Conservation (phyloP, 495 filamentous ascomycete genomes). For the Friedmanniomyces simplex region DNA sequence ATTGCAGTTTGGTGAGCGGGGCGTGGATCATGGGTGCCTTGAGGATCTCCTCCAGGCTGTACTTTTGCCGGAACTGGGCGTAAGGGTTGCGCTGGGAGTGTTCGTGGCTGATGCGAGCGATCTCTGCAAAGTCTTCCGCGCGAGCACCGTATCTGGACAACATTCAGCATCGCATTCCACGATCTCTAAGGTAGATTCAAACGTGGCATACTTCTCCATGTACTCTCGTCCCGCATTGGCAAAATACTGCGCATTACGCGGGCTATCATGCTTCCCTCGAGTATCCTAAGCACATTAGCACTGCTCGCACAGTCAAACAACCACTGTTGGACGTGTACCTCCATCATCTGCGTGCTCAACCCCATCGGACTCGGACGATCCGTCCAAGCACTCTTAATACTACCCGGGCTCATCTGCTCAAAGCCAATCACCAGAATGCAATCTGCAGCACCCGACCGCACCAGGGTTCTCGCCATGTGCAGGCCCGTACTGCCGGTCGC, state of each 20-base stretch:
- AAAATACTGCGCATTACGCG: slow-evolving; percentile 66
- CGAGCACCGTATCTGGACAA: slow-evolving; percentile 42
- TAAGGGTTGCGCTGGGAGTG: slow-evolving; percentile 91
- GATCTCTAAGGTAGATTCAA: neutral
- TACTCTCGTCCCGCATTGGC: slow-evolving; percentile 92
- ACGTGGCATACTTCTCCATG: slow-evolving; percentile 62
- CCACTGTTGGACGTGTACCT: slow-evolving; percentile 46
- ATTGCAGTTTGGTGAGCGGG: slow-evolving; percentile 68
- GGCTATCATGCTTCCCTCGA: no score
- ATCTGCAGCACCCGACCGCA: slow-evolving; percentile 68
- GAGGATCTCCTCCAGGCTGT: slow-evolving; percentile 77
- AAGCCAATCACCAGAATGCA: slow-evolving; percentile 91
- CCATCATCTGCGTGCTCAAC: slow-evolving; percentile 67
- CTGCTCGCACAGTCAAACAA: slow-evolving; percentile 71
- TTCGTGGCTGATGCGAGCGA: slow-evolving; percentile 82
- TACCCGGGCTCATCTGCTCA: slow-evolving; percentile 93
- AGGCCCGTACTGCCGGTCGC: slow-evolving; percentile 85
- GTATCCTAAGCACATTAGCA: slow-evolving; percentile 29
- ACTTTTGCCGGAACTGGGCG: slow-evolving; percentile 88
- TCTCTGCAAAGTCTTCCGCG: slow-evolving; percentile 86
- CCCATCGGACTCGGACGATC: slow-evolving; percentile 70
- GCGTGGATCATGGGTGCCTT: slow-evolving; percentile 67
- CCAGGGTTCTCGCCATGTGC: slow-evolving; percentile 70
- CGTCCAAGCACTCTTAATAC: slow-evolving; percentile 64
- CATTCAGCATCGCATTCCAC: neutral